phyloP scores from a whole-genome alignment of 1,284 basidiomycete species.

The Megacollybia platyphylla region DNA sequence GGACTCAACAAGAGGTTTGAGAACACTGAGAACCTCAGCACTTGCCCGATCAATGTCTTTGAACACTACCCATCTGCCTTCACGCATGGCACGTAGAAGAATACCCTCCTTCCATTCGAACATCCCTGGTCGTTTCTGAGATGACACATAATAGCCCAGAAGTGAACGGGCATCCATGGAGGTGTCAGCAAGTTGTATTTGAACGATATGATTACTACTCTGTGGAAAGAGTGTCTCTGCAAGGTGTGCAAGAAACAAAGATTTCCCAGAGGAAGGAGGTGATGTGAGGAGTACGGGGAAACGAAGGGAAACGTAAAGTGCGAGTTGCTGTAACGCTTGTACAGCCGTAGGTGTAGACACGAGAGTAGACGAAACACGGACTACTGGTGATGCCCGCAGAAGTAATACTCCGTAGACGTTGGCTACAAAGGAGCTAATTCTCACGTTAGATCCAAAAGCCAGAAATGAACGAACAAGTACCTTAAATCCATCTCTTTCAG shows the following conservation, averaged over 20 bases:
- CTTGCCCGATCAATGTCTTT: slow-evolving; percentile 89
- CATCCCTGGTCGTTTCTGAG: slow-evolving; percentile 71
- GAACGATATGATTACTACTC: slow-evolving; percentile 53
- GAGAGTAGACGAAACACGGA: slow-evolving; percentile 23
- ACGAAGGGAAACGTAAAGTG: slow-evolving; percentile 53
- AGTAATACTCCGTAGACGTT: slow-evolving; percentile 59
- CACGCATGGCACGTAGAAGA: slow-evolving; percentile 79
- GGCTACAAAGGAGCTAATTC: slow-evolving; percentile 34
- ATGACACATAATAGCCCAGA: slow-evolving; percentile 90
- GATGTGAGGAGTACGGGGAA: slow-evolving; percentile 82
- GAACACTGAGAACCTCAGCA: slow-evolving; percentile 73
- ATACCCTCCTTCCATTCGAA: slow-evolving; percentile 98
- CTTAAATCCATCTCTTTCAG: slow-evolving; percentile 9
- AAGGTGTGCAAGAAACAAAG: slow-evolving; percentile 71
- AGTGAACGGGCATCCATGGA: slow-evolving; percentile 92
- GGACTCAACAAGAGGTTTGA: slow-evolving; percentile 77
- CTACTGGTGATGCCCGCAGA: slow-evolving; percentile 19
- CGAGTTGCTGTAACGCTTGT: slow-evolving; percentile 48
- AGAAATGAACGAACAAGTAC: background rate
- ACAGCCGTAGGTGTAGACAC: slow-evolving; percentile 59
- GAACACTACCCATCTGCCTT: slow-evolving; percentile 90
- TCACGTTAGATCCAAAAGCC: background rate
- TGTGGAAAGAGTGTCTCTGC: slow-evolving; percentile 50
- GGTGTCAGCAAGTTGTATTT: slow-evolving; percentile 86
- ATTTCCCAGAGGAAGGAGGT: slow-evolving; percentile 84